These are phyloP conservation scores for Picochlorum sp. DNA, from an alignment of 139 green algal genomes.

Conservation along the genomic window DNA sequence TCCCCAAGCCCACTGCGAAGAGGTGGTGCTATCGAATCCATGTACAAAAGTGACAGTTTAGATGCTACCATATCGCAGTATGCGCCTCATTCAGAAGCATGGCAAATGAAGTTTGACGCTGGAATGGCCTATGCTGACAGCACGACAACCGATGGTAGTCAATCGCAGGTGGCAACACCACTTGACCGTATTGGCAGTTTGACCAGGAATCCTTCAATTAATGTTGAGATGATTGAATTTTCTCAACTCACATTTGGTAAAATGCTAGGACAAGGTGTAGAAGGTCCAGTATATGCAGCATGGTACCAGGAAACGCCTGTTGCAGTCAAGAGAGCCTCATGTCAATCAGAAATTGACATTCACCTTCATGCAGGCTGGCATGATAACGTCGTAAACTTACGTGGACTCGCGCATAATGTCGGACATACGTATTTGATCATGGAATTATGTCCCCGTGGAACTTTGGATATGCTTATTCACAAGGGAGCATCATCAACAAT, in stretches of 20 bases:
- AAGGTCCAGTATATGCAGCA: constrained; percentile 40
- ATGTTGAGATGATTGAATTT: constrained; percentile 26
- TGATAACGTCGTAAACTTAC: constrained; percentile 42
- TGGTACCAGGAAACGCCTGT: constrained; percentile 40
- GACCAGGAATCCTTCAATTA: neutral
- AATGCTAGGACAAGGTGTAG: constrained; percentile 29
- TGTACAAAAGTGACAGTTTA: neutral
- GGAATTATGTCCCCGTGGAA: constrained; percentile 46
- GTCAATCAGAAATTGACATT: constrained; percentile 34
- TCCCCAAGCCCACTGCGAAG: neutral
- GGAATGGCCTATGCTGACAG: neutral
- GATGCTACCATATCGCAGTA: neutral
- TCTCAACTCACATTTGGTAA: constrained; percentile 18
- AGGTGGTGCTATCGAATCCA: neutral
- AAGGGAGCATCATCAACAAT: constrained; percentile 4
- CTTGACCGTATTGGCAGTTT: neutral
- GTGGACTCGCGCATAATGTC: constrained; percentile 27
- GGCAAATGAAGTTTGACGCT: neutral
- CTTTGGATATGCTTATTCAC: constrained; percentile 40
- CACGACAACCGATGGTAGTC: neutral
- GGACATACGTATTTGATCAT: constrained; percentile 35
- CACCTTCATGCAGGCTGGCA: constrained; percentile 37
- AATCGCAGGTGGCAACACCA: neutral
- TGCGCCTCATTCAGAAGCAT: neutral
- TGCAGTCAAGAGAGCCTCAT: constrained; percentile 31